Evolutionary conservation across 805 yeast genomes (phyloP), one percentile per base, ranked within the genome.

Genomic region (Komagataella mondaviorum): DNA sequence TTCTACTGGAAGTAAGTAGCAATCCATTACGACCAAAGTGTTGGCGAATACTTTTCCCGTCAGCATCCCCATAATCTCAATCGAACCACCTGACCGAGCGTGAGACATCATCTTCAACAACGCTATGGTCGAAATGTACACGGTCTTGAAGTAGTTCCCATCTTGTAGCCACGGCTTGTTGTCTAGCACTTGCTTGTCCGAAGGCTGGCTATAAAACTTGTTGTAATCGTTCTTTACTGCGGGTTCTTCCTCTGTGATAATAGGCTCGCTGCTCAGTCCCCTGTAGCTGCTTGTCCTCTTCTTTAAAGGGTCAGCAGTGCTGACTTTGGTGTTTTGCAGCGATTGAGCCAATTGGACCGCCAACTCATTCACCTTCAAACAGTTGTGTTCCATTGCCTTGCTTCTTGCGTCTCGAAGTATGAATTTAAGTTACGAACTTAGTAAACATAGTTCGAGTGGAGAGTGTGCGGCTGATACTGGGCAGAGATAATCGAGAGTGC

Each of bases 1-100:
- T 63, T 87, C 91, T 1, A 91, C 97, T 0, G 98, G 98, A 44
- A 93, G 67, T 12, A 89, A 82, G 63, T 85, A 91, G 7, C 82
- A 83, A 63, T 91, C 96, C 72, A 81, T 73, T 1, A 93, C 85
- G 2, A 85, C 74, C 53, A 89, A 75, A 6, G 71, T 70, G 22
- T 74, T 66, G 5, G 70, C 71, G 12, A 77, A 68, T 7, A 85
- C 76, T 57, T 80, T 80, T 1, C 99, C 98, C 0, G 90, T 78
- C 64, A 91, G 72, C 85, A 90, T 85, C 4, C 98, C 99, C 98
- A 91, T 91, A 5, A 93, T 80, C 63, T 91, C 99, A 45, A 88
- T 83, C 7, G 84, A 70, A 0, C 96, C 96, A 4, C 97, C 97
- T 1, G 81, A 70, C 22, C 84, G 70, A 1, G 96, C 90, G 65